phyloP scores from a whole-genome alignment of 768 basidiomycete species.

The Xerocomellus amylosporus region DNA sequence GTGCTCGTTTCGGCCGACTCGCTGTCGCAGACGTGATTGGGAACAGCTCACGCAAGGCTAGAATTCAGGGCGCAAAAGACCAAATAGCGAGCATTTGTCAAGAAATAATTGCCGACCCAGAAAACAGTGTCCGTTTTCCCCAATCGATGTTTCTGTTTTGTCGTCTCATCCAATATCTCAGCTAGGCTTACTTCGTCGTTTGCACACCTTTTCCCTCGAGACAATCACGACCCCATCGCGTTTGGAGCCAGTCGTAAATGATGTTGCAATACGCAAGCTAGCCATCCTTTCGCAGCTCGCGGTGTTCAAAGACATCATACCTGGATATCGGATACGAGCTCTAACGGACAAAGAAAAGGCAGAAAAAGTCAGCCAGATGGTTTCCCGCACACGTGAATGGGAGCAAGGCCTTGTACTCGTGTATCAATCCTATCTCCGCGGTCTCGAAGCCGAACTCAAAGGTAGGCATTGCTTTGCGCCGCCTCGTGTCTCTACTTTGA shows the following conservation, averaged over 20 bases:
- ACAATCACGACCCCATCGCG: slow-evolving; percentile 68
- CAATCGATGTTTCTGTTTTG: not conserved
- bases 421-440: slow-evolving; percentile 87
- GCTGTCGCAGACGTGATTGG: slow-evolving; percentile 72
- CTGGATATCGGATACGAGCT: slow-evolving; percentile 91
- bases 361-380: slow-evolving; percentile 93
- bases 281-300: slow-evolving; percentile 88
- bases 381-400: slow-evolving; percentile 86
- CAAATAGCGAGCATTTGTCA: slow-evolving; percentile 93
- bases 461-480: slow-evolving; percentile 35
- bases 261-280: slow-evolving; percentile 78
- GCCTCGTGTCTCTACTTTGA: slow-evolving; percentile 21
- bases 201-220: slow-evolving; percentile 85
- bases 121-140: slow-evolving; percentile 73
- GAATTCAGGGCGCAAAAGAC: slow-evolving; percentile 81
- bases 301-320: slow-evolving; percentile 94
- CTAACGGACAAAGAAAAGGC: slow-evolving; percentile 88
- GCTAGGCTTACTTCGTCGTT: slow-evolving; percentile 84
- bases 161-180: slow-evolving; percentile 34
- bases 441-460: slow-evolving; percentile 85
- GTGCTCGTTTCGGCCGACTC: slow-evolving; percentile 82
- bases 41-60: slow-evolving; percentile 60
- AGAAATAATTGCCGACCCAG: slow-evolving; percentile 91
- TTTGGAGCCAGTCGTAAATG: slow-evolving; percentile 71
- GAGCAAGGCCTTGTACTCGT: slow-evolving; percentile 88